Evolutionary conservation across 306 rosid genomes (phyloP), one percentile per base, ranked within the genome.

Genomic region (Cucumis cinereus): DNA sequence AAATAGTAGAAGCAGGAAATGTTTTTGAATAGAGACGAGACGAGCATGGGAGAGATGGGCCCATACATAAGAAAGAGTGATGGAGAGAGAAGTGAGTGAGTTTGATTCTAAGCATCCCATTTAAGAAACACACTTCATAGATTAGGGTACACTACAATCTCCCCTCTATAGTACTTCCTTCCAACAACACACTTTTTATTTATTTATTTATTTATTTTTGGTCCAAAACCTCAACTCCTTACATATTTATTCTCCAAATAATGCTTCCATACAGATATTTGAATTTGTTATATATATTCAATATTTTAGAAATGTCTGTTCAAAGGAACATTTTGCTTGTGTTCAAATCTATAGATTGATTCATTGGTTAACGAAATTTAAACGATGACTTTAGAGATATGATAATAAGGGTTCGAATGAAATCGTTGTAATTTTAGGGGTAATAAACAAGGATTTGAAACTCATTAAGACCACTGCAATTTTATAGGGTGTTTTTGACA

Each of bases 41-140:
- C 4, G 41, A n/a, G 72, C 28, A 41, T n/a, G 54, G 11, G 10
- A 3, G 22, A 41, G 20, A 10, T n/a, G 73, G 73, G 54, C 10
- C 10, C 73, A n/a, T n/a, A n/a, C 53, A 40, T 41, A 2, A 67
- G 33, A 40, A 40, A 69, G 55, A 23, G 35, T 40, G 56, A 69
- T 68, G 56, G 74, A 20, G 74, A 22, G 13, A 23, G 54, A n/a
- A 38, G 73, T 40, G 54, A 41, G 38, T 69, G 56, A 69, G 74
- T 69, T 69, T 69, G 74, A 45, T 69, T 69, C 20, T 23, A 69
- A 23, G 56, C 55, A 68, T 68, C 55, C 74, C 74, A 68, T 43
- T 43, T 68, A 68, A 43, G 22, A 24, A 69, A 69, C 55, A 45
- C 74, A 69, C 13, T 45, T 63, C 47, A 63, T 63, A 63, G 6